Percentiles rank a stretch among this genome's conserved stretches.
phyloP scores from a whole-genome alignment of 2,329 filamentous ascomycete species.

The Graphilbum fragrans region DNA sequence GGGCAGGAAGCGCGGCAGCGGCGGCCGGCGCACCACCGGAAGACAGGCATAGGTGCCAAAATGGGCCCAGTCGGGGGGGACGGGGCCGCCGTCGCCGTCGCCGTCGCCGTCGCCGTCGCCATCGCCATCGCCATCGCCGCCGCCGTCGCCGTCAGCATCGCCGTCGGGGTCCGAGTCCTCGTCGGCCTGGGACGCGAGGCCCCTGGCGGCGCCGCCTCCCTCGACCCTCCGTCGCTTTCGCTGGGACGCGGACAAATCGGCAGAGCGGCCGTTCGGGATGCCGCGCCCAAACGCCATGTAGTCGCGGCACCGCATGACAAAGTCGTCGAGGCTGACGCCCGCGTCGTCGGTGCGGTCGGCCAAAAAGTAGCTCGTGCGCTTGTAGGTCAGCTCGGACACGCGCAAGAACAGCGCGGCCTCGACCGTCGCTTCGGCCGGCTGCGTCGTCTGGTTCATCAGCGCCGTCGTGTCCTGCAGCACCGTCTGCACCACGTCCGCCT shows the following conservation, averaged over 20 bases:
- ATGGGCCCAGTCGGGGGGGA: constrained; percentile 76
- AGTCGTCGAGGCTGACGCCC: constrained; percentile 81
- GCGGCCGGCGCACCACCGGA: constrained; percentile 59
- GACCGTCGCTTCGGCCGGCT: constrained; percentile 81
- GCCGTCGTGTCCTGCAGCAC: constrained; percentile 55
- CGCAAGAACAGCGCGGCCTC: constrained; percentile 79
- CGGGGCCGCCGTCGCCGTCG: constrained; percentile 49
- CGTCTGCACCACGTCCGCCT: constrained; percentile 52
- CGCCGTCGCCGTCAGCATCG: constrained; percentile 53
- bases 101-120: constrained; percentile 56
- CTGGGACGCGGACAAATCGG: constrained; percentile 37
- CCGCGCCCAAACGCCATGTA: constrained; percentile 67
- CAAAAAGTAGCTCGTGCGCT: constrained; percentile 62
- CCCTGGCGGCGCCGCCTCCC: constrained; percentile 17
- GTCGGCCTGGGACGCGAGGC: constrained; percentile 25
- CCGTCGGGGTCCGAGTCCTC: constrained; percentile 32
- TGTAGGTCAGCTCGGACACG: constrained; percentile 68
- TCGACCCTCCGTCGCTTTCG: constrained; percentile 30
- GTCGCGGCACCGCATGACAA: constrained; percentile 77
- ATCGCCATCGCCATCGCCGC: constrained; percentile 48
- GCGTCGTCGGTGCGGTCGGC: constrained; percentile 55
- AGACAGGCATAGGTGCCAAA: constrained; percentile 69
- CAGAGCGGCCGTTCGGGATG: constrained; percentile 36
- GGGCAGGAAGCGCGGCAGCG: constrained; percentile 71
- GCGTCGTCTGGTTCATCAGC: constrained; percentile 58